Conservation (phyloP, 495 filamentous ascomycete genomes). For the Terfezia claveryi region DNA sequence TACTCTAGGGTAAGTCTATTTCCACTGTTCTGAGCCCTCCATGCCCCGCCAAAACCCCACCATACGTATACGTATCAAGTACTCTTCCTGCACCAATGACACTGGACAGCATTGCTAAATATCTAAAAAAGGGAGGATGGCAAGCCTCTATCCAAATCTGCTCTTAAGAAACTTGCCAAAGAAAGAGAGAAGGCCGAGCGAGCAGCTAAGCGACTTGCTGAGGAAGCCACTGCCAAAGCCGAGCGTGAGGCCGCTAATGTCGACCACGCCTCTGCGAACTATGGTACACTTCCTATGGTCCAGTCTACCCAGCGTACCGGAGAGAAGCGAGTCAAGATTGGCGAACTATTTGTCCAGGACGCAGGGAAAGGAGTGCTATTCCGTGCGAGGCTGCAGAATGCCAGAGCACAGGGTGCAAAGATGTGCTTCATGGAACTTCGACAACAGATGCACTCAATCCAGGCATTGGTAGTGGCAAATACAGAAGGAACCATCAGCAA, state of each 20-base stretch:
- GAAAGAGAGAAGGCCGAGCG: constrained; percentile 17
- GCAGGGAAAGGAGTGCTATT: constrained; percentile 52
- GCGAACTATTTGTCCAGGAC: constrained; percentile 6
- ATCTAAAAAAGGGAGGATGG: constrained; percentile 3
- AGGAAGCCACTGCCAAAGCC: constrained; percentile 11
- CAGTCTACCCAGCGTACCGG: constrained; percentile 16
- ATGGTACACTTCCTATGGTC: constrained; percentile 13
- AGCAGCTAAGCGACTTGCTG: constrained; percentile 4
- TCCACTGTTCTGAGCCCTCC: neutral
- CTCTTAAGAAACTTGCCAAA: constrained; percentile 16
- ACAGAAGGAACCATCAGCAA: constrained; percentile 32
- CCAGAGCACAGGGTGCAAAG: constrained; percentile 71
- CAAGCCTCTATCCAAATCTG: constrained; percentile 13
- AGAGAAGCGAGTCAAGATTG: constrained; percentile 7
- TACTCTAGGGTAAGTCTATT: neutral
- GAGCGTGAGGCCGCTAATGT: constrained; percentile 17
- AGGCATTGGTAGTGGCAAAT: constrained; percentile 41
- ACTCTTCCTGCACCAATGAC: neutral
- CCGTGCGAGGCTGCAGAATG: constrained; percentile 68
- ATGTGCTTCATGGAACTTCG: constrained; percentile 79
- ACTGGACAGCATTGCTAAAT: neutral
- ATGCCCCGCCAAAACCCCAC: neutral
- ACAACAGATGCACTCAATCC: constrained; percentile 59
- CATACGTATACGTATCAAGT: neutral
- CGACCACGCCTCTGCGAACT: constrained; percentile 14